Base-by-base conservation (phyloP, 805 yeast genomes). In the Wickerhamiella parazyma region DNA sequence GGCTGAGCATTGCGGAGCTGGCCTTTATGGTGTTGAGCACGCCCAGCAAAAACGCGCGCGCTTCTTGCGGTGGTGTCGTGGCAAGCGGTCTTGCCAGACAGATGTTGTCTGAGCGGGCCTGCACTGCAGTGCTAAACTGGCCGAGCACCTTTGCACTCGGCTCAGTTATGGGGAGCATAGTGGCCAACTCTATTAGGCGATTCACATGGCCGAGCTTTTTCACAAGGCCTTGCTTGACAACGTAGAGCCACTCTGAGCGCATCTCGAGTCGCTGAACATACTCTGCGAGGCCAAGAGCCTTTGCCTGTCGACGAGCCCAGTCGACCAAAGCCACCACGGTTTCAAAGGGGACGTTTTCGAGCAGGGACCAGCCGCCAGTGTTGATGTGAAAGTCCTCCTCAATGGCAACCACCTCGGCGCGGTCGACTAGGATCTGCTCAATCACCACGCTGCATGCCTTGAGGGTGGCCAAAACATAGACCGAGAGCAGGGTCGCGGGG, bases 211-310 rank as follows among this genome's bases (percentile, higher is more conserved):
- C 40, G 11, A 40, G 34, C 34, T 49, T 48, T 24, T 39, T 49
- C 2, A 53, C 37, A 14, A 51, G 33, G 11, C 48, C 42, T 37
- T 46, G 50, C 19, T 45, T 41, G 35, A 57, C 44, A 6, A 57
- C 44, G 20, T 50, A 48, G 17, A 61, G 45, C 55, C 60, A 51
- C 31, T 41, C 38, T 8, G 24, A 26, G 17, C 55, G 42, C 39
- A 51, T 26, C 12, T 44, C 48, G 33, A 57, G 34, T 25, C 55
- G 46, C 20, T 81, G 91, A 53, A 79, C 91, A 54, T 80, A 85
- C 49, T 72, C 74, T 9, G 4, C 2, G 11, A 33, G 25, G 9
- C 31, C 36, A 4, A 5, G 14, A 75, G 78, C n/a, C 77, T 78
- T n/a, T 6, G 69, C 63, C 41, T 63, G 63, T 1, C 78, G 75